Base-by-base conservation (phyloP, 1,284 basidiomycete species). In the Cronartium ribicola region DNA sequence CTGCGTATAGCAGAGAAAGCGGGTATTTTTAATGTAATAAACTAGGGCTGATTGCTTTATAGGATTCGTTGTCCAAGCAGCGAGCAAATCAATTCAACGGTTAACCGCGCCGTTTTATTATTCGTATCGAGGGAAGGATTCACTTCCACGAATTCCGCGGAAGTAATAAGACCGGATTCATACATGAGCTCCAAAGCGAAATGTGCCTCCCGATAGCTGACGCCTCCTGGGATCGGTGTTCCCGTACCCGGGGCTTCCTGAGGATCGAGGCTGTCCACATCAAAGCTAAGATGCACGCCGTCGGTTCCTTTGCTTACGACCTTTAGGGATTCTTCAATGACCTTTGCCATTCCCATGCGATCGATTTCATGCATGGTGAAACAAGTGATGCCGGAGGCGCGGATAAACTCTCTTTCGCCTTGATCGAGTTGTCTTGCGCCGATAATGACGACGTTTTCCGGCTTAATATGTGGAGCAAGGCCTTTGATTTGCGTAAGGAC, bases 331-430 rank as follows among this genome's bases (percentile, higher is more conserved):
- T 17, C 66, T 43, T 72, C 69, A 4, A 72, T 41, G 3, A 76
- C 80, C 64, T 78, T 78, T 43, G 81, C 95, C 77, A 99, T 98
- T 64, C 96, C 96, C 80, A 92, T 90, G 83, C 88, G 91, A 84
- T 99, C 96, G 69, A 99, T 90, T 77, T 98, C 92, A 83, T 98
- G 94, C 96, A 99, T 99, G 76, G 89, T 91, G 85, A 91, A 98
- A 10, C 89, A 90, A 82, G 91, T 93, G 85, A 99, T 97, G 74
- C 86, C 88, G 82, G 92, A 85, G 79, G 95, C 88, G 78, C 86
- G 88, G 75, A 98, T 85, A 78, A 98, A 91, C 77, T 85, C 86
- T 83, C 93, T 93, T 84, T 98, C 96, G 61, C 88, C 92, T 6
- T 85, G 83, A 80, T 99, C 96, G 76, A 99, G 84, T 83, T 98